phyloP scores from a whole-genome alignment of 805 yeast species.

The Schwanniomyces sp. region DNA sequence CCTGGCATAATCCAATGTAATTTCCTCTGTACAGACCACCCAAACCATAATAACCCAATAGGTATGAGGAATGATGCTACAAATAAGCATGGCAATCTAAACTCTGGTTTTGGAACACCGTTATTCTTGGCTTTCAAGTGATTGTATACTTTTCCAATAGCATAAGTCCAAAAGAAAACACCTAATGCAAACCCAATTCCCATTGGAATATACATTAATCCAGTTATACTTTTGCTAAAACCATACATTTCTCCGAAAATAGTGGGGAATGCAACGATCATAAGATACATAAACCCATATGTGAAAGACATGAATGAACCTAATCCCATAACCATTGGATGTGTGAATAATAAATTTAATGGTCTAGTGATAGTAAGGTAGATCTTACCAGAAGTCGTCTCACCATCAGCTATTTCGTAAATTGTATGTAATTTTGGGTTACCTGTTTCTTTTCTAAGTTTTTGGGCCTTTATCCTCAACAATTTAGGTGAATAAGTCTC shows the following conservation, averaged over 20 bases:
- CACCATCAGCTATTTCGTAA: constrained; percentile 33
- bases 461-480: constrained; percentile 24
- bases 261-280: constrained; percentile 39
- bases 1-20: constrained; percentile 41
- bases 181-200: constrained; percentile 38
- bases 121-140: constrained; percentile 23
- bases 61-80: constrained; percentile 33
- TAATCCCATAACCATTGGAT: constrained; percentile 40
- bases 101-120: constrained; percentile 38
- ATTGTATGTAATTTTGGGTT: constrained; percentile 37
- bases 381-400: constrained; percentile 20
- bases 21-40: constrained; percentile 38
- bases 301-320: constrained; percentile 43
- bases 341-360: constrained; percentile 27
- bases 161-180: constrained; percentile 28
- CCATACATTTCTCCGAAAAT: constrained; percentile 32
- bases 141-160: constrained; percentile 24
- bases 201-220: constrained; percentile 40
- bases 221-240: constrained; percentile 27
- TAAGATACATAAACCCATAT: constrained; percentile 41
- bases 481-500: constrained; percentile 40
- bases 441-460: constrained; percentile 31
- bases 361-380: constrained; percentile 30
- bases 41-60: constrained; percentile 38
- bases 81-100: constrained; percentile 36